phyloP scores from a whole-genome alignment of 2,329 filamentous ascomycete species.

The Epichloe brachyelytri region DNA sequence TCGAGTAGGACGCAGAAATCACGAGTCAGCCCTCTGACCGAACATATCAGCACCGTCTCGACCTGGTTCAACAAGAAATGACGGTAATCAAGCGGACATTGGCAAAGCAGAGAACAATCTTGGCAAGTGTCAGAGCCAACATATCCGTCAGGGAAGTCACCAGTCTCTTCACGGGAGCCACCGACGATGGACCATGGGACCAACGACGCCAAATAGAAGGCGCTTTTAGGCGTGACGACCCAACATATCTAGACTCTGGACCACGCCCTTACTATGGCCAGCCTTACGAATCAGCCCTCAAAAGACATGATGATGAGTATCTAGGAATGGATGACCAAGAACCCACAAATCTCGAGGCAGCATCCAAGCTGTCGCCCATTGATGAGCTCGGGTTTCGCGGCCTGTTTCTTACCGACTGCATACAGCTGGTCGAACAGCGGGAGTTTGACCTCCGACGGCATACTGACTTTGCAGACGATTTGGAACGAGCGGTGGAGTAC shows the following conservation, averaged over 20 bases:
- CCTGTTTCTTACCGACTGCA: slow-evolving; percentile 27
- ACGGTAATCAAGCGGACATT: slow-evolving; percentile 24
- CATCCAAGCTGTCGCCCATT: slow-evolving; percentile 23
- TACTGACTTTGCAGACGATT: slow-evolving; percentile 17
- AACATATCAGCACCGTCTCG: slow-evolving; percentile 27
- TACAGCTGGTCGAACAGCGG: slow-evolving; percentile 23
- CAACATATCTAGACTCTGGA: neutral
- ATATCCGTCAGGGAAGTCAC: slow-evolving; percentile 9
- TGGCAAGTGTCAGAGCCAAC: slow-evolving; percentile 15
- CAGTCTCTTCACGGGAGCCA: slow-evolving; percentile 7
- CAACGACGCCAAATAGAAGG: neutral
- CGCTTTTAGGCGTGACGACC: neutral
- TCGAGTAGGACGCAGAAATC: slow-evolving; percentile 1
- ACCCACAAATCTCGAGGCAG: slow-evolving; percentile 15
- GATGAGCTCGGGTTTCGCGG: slow-evolving; percentile 24
- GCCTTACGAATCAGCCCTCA: neutral
- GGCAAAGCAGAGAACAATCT: slow-evolving; percentile 18
- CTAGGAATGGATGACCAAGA: slow-evolving; percentile 11
- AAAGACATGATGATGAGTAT: slow-evolving; percentile 11
- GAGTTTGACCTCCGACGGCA: slow-evolving; percentile 20
- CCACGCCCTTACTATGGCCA: neutral
- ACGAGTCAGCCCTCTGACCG: slow-evolving; percentile 20
- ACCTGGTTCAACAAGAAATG: slow-evolving; percentile 28
- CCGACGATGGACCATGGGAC: slow-evolving; percentile 4
- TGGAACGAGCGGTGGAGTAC: slow-evolving; percentile 19